Evolutionary conservation across 768 basidiomycete species (phyloP), one percentile per base, ranked within the genome.

Genomic region (Mycena polygramma): DNA sequence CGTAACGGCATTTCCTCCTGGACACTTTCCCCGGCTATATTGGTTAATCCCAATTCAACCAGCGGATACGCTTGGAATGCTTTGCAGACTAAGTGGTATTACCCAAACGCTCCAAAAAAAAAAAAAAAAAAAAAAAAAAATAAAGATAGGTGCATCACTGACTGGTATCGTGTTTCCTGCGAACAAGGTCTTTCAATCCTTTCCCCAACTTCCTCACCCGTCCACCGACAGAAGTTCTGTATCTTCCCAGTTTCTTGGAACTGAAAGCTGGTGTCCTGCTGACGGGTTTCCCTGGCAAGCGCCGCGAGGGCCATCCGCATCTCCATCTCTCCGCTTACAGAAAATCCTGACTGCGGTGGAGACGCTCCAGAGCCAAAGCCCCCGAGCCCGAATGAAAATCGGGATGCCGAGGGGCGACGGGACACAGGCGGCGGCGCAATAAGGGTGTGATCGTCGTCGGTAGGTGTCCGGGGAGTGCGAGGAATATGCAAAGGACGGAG

Each of bases 281-380:
- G 22, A 37, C 48, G 66, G 41, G 36, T 68, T 54, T 79, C 78
- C 54, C 61, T 75, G 61, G 77, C 75, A 74, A 81, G 78, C 69
- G 77, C 77, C 11, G 88, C 88, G 43, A 89, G 77, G 1, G 86
- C 84, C 87, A 89, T 89, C 72, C 85, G 81, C 78, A 89, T 70
- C 75, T 90, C 89, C 63, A 86, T 87, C 78, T 90, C 87, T 14
- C 89, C 89, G 62, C 88, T 90, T 72, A 90, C 79, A 64, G 89
- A 90, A 75, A 83, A 89, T 17, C 88, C 88, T 17, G 78, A 75
- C 43, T 73, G 35, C 6, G 70, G 30, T 14, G 62, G 65, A 1
- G 76, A 73, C 61, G 60, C 69, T 73, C 46, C 71, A 75, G 46
- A 73, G 75, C 30, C 72, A 58, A 54, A 73, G 75, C 78, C 77